Evolutionary conservation across 2,329 filamentous ascomycete species (phyloP), one percentile per base, ranked within the genome.

Genomic region (Incumbomyces delicatus): DNA sequence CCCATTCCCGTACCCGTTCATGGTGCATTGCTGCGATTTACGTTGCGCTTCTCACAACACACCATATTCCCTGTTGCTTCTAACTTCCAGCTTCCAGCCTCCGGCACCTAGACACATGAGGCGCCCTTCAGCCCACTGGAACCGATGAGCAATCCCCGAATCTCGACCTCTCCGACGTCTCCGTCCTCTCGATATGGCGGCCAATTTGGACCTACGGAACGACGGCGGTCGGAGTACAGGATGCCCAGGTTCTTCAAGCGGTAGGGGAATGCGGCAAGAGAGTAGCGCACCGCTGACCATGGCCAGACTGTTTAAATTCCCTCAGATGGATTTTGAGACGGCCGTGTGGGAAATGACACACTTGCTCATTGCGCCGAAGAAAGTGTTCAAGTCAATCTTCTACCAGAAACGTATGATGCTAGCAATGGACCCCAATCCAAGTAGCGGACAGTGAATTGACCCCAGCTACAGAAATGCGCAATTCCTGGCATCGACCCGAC

Each of bases 301-400:
- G n/a, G 32, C 16, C 42, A 74, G 73, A 48, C 66, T 83, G 41
- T 82, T 83, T 72, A 84, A 84, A 62, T 83, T 83, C 59, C 79
- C 80, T 10, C 80, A 82, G 57, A 83, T 84, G 80, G 80, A 84
- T 68, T 84, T 84, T 60, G 80, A 84, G 61, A 81, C 82, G 72
- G 80, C 80, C 16, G 76, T 82, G 55, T 84, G 80, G 80, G 80
- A 84, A 63, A 83, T 84, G 76, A 81, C 77, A 51, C 77, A 75
- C 57, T 68, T 84, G 44, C 70, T 84, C 53, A 78, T 83, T 60
- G 77, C 79, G 29, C 80, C 80, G 0, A 83, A 83, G 66, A 83
- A 83, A 61, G 80, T 84, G 42, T 84, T 84, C 62, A 71, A 80
- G 52, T 80, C 78, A 37, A 82, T 83, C 63, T 83, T 83, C 63